These are phyloP conservation scores for Nannochloris sp. DNA, from an alignment of 139 green algal genomes.

Conservation along the genomic window DNA sequence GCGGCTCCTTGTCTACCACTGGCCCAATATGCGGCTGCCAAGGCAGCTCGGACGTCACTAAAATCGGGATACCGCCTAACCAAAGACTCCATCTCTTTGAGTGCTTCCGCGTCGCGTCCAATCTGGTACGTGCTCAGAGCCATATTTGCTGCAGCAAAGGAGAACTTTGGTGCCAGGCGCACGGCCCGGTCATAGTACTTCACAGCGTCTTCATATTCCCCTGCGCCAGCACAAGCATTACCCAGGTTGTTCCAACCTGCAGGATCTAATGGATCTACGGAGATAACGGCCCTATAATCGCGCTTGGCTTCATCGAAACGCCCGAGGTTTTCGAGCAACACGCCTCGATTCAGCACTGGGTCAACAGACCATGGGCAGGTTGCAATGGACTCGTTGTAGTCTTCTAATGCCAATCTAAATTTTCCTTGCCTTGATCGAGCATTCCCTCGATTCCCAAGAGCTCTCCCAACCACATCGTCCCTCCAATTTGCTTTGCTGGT, in stretches of 20 bases:
- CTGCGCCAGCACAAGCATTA: slow-evolving; percentile 36
- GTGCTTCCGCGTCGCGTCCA: slow-evolving; percentile 39
- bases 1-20: slow-evolving; percentile 61
- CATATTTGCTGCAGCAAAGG: slow-evolving; percentile 72
- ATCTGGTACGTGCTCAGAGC: slow-evolving; percentile 64
- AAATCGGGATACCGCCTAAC: slow-evolving; percentile 74
- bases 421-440: slow-evolving; percentile 64
- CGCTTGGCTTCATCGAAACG: slow-evolving; percentile 60
- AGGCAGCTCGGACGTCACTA: slow-evolving; percentile 67
- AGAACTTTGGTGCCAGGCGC: slow-evolving; percentile 60
- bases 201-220: slow-evolving; percentile 12
- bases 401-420: slow-evolving; percentile 50
- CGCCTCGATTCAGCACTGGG: slow-evolving; percentile 77
- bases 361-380: slow-evolving; percentile 78
- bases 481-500: slow-evolving; percentile 53
- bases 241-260: slow-evolving; percentile 82
- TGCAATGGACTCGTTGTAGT: slow-evolving; percentile 68
- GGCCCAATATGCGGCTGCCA: slow-evolving; percentile 70
- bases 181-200: slow-evolving; percentile 54
- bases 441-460: slow-evolving; percentile 79
- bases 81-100: slow-evolving; percentile 66
- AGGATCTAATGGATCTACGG: slow-evolving; percentile 54
- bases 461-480: slow-evolving; percentile 69
- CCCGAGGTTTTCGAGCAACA: slow-evolving; percentile 57
- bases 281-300: slow-evolving; percentile 71